Evolutionary conservation across 257 asterid species (phyloP).

Genomic region (Jasminum sambac): DNA sequence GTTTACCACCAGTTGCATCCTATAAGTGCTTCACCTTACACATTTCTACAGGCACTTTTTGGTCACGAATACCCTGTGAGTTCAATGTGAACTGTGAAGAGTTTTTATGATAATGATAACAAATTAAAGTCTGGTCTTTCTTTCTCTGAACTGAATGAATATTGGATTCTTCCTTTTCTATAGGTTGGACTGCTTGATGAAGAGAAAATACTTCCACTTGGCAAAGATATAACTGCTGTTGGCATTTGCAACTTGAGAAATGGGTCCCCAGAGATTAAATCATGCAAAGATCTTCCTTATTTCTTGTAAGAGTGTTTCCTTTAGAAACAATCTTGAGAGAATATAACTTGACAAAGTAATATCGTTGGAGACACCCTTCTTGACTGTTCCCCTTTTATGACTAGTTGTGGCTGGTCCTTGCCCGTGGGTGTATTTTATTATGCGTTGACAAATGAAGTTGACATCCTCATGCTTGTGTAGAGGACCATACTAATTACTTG

Average conservation of each 20-base stretch:
- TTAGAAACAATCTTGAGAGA: not conserved
- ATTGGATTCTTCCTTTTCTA: conserved; percentile 2
- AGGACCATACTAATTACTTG: conserved; percentile 5
- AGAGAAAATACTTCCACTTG: conserved; percentile 84
- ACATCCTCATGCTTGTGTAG: not conserved
- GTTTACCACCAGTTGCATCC: conserved; percentile 75
- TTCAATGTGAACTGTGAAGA: conserved; percentile 26
- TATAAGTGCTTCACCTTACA: conserved; percentile 60
- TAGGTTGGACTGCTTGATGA: conserved; percentile 89
- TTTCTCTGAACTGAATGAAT: not conserved
- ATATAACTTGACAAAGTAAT: not conserved
- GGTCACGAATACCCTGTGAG: conserved; percentile 92
- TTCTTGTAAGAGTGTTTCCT: conserved; percentile 60
- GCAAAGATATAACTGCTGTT: conserved; percentile 77
- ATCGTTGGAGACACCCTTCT: not conserved
- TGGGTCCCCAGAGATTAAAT: conserved; percentile 68
- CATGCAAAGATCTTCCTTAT: conserved; percentile 79
- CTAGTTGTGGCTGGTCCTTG: not conserved
- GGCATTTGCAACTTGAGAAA: conserved; percentile 65
- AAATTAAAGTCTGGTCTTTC: conserved; percentile 12
- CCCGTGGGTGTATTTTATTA: not conserved
- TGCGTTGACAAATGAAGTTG: conserved; percentile 1
- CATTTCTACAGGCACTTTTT: conserved; percentile 79
- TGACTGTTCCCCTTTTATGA: conserved; percentile 5
- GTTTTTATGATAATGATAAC: conserved; percentile 6